Evolutionary conservation across 305 asterid genomes (phyloP), one percentile per base, ranked within the genome.

Genomic region (Striga hermonthica): DNA sequence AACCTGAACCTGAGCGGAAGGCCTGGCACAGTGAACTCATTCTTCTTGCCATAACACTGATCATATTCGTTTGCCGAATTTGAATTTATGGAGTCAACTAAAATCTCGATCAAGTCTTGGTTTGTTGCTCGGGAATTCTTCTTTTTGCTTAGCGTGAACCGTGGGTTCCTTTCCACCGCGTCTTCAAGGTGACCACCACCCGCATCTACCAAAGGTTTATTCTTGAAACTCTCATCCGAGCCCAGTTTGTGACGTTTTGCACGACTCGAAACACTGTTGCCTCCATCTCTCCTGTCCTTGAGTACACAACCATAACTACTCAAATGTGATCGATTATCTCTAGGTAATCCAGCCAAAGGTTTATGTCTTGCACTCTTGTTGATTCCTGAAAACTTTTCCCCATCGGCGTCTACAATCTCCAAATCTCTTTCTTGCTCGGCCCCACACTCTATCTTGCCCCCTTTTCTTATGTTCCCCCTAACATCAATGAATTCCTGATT

Each of bases 1-100:
- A 83, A 83, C 49, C 81, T 35, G 38, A 92, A 92, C 67, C 62
- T 82, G 15, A 74, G 16, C 1, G 86, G 93, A 40, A 81, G 78
- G 8, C 50, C 12, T 8, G 36, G 37, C 10, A 74, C 43, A 45
- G 45, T 40, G 4, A 49, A 43, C 64, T 35, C 64, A 60, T 59
- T 58, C 74, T 59, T 80, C 34, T 65, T 44, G 16, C 38, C 9
- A n/a, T 72, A 66, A 45, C 35, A 36, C 0, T 57, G 62, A n/a
- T 22, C 31, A 22, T 47, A 55, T 15, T 72, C 76, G 60, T 56
- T 57, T 4, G 53, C 9, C 38, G 67, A 68, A 54, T 65, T 69
- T 6, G 67, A 68, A 54, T 65, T 69, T 6, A 82, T 72, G 4
- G 86, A 75, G 37, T 80, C 84, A 6, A 71, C 35, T 39, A 87